phyloP scores from a whole-genome alignment of 1,139 yeast genomes.

The Kodamaea fungicola region DNA sequence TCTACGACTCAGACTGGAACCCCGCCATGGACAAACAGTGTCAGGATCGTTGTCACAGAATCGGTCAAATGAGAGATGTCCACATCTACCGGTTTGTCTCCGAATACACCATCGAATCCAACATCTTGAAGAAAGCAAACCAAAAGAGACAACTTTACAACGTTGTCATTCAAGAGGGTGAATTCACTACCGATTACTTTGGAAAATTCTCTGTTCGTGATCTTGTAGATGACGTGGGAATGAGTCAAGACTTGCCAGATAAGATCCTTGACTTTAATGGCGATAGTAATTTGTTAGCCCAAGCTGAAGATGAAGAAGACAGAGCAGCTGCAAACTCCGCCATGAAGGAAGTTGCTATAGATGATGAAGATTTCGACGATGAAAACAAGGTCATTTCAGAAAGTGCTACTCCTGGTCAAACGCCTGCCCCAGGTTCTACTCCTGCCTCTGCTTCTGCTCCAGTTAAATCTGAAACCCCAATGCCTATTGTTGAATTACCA shows the following conservation, averaged over 20 bases:
- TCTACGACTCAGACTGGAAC: slow-evolving; percentile 99
- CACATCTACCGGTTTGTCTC: slow-evolving; percentile 95
- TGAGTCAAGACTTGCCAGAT: slow-evolving; percentile 34
- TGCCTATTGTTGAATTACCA: slow-evolving; percentile 10
- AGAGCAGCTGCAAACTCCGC: slow-evolving; percentile 90
- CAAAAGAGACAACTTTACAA: slow-evolving; percentile 94
- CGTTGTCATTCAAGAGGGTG: slow-evolving; percentile 97
- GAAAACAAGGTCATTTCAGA: slow-evolving; percentile 32
- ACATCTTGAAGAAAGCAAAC: slow-evolving; percentile 89
- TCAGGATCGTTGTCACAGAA: slow-evolving; percentile 98
- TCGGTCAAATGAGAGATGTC: slow-evolving; percentile 97
- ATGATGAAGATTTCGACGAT: slow-evolving; percentile 74
- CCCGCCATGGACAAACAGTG: slow-evolving; percentile 99
- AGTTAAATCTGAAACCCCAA: slow-evolving; percentile 7
- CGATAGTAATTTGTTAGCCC: slow-evolving; percentile 71
- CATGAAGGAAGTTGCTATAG: slow-evolving; percentile 78
- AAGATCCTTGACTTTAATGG: slow-evolving; percentile 42
- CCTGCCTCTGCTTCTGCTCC: slow-evolving; percentile 7
- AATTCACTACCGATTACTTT: slow-evolving; percentile 94
- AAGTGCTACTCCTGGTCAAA: slow-evolving; percentile 31
- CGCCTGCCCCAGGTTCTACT: slow-evolving; percentile 19
- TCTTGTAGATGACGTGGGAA: slow-evolving; percentile 63
- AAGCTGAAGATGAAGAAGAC: slow-evolving; percentile 96
- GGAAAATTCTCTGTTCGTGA: slow-evolving; percentile 88
- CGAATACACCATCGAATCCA: slow-evolving; percentile 94